Evolutionary conservation across 2,329 filamentous ascomycete genomes (phyloP).

Genomic region (Blastomyces percursus): DNA sequence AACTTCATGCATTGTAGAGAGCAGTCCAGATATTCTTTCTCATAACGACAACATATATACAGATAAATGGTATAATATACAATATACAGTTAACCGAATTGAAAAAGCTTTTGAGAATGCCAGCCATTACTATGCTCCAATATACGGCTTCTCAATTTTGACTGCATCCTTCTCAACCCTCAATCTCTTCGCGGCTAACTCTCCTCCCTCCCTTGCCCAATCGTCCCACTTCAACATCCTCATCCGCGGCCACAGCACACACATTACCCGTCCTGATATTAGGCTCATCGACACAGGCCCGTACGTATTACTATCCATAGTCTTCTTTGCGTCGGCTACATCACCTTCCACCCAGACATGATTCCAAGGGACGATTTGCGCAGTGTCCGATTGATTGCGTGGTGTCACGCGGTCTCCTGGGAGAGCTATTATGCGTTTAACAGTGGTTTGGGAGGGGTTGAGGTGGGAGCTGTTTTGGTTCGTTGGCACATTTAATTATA

Average conservation of each 20-base stretch:
- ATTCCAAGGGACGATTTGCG: constrained; percentile 58
- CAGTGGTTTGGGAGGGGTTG: constrained; percentile 55
- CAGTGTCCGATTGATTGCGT: constrained; percentile 28
- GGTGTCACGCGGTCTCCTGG: constrained; percentile 67
- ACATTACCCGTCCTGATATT: constrained; percentile 62
- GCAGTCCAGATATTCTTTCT: not conserved
- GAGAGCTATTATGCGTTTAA: constrained; percentile 76
- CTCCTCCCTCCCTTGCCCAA: constrained; percentile 26
- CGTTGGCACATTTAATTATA: constrained; percentile 2
- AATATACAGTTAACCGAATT: not conserved
- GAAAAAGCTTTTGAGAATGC: not conserved
- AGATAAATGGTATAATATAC: not conserved
- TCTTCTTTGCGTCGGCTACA: constrained; percentile 53
- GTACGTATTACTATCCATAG: constrained; percentile 78
- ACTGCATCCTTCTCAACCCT: constrained; percentile 22
- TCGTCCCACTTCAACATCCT: constrained; percentile 28
- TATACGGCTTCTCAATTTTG: constrained; percentile 2
- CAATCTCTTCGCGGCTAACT: constrained; percentile 18
- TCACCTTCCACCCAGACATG: constrained; percentile 97
- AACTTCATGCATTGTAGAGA: not conserved
- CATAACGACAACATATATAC: not conserved
- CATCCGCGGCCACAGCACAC: constrained; percentile 55
- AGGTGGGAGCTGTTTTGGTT: constrained; percentile 50
- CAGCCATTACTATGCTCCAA: not conserved
- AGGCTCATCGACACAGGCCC: constrained; percentile 69